Conservation (phyloP, 768 basidiomycete species). For the Psilocybe azurescens region DNA sequence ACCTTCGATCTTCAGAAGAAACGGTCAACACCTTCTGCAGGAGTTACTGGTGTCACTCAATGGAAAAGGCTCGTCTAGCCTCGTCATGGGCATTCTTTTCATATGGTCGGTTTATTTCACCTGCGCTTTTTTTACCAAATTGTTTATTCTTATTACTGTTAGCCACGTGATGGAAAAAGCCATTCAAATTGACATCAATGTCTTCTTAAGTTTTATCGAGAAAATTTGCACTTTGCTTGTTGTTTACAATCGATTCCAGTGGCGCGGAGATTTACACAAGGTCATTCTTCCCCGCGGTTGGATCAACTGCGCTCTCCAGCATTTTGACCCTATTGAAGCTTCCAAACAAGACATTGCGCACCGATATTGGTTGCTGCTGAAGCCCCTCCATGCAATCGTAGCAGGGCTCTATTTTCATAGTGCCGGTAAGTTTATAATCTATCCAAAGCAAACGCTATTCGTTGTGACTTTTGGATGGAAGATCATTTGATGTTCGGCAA, state of each 20-base stretch:
- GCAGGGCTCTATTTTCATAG: constrained; percentile 9
- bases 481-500: constrained; percentile 14
- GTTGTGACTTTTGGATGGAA: not conserved
- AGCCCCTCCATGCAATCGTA: constrained; percentile 14
- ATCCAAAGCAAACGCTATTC: too few relatives aligned
- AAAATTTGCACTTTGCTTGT: constrained; percentile 46
- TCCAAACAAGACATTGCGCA: not conserved
- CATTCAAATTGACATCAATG: constrained; percentile 47
- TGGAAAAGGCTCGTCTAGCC: constrained; percentile 27
- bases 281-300: constrained; percentile 61
- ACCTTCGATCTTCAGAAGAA: constrained; percentile 24
- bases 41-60: constrained; percentile 32
- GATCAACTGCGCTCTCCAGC: constrained; percentile 35
- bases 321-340: constrained; percentile 16
- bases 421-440: not conserved
- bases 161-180: constrained; percentile 49
- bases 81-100: constrained; percentile 43
- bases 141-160: not conserved
- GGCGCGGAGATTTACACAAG: constrained; percentile 39
- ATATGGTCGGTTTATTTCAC: constrained; percentile 39
- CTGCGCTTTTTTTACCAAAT: not conserved
- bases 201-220: constrained; percentile 60
- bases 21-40: constrained; percentile 18
- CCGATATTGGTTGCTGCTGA: constrained; percentile 11
- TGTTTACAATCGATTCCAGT: constrained; percentile 34